Base-by-base conservation (phyloP, 2,329 filamentous ascomycete species). In the Aphanocladium album region DNA sequence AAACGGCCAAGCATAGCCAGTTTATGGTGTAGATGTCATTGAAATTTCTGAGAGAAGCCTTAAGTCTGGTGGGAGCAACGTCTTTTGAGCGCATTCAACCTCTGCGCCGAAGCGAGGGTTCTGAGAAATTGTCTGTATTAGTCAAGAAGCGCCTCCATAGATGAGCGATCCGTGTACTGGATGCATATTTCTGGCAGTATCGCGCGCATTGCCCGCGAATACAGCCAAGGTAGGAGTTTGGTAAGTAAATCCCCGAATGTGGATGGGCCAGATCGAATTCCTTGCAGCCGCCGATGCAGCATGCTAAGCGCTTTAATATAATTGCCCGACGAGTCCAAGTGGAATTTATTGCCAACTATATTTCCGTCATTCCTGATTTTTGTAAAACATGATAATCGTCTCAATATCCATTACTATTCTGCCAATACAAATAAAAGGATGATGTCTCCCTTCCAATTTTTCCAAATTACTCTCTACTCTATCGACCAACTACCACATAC, bases 371-470 rank as follows among this genome's bases (percentile, higher is more conserved):
- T 50, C 55, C 55, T 58, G 19, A 3, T 17, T 2, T 1, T 4
- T n/a, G n/a, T 8, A 11, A 23, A 8, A 3, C 27, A 12, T 17
- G 17, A 33, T 43, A 6, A 2, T 2, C 16, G 33, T 30, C 35
- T 51, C 11, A 21, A 17, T 30, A 2, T 14, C 6, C 14, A 21
- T 23, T 33, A 12, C 35, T 21, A 3, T 50, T 21, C 17, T 33
- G 45, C 25, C 46, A 25, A 35, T 59, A 46, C 46, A 37, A 30
- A 49, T 17, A 33, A 58, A 52, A 59, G 57, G 47, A 59, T 37
- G 37, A 8, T 5, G 21, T 17, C 39, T 37, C 57, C 47, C 57
- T 52, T 59, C 27, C 47, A 59, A 59, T 45, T 16, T 52, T 45
- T 14, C 25, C n/a, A 58, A n/a, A 19, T 16, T 59, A 52, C 52